Evolutionary conservation across 2,329 filamentous ascomycete species (phyloP), one percentile per base, ranked within the genome.

Genomic region (Phialophora tarda): DNA sequence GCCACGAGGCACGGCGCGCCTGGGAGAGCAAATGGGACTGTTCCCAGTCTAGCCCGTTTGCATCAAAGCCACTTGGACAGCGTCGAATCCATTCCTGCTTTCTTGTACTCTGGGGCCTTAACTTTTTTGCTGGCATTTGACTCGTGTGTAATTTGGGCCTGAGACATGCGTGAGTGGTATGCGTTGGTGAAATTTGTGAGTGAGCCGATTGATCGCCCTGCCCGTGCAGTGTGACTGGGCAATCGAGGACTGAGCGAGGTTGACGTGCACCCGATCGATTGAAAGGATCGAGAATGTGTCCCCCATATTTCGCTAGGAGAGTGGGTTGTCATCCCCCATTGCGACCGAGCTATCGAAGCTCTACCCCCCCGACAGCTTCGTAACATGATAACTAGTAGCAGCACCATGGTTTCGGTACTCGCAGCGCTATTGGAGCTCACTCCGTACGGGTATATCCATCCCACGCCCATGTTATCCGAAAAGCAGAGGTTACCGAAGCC

Each of bases 141-240:
- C 41, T 54, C 41, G 56, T 48, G 57, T 26, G 50, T 26, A 32
- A 34, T 61, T 57, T 38, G 32, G 56, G 38, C 24, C 47, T 57
- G 56, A 65, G 59, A 65, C 66, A 68, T 47, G 48, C 59, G 51
- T 51, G 23, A 28, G 51, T 63, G 63, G 66, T 47, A 65, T 63
- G 66, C 63, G 28, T 59, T 48, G 56, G 12, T 59, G 21, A 32
- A 21, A 61, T 55, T n/a, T 48, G 59, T 54, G 59, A 67, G 59
- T 48, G 59, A 67, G 53, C 23, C 61, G 56, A 64, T 69, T 65
- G 63, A 61, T 68, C 48, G 66, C 66, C 66, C 63, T 65, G 47
- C 26, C 44, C 50, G 47, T 48, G n/a, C 28, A 51, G 6, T 55
- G 30, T 57, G 30, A 44, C 30, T 66, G 58, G 60, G 38, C 59